These are phyloP conservation scores for Volvox africanus DNA, from an alignment of 139 green algal genomes.

Conservation along the genomic window DNA sequence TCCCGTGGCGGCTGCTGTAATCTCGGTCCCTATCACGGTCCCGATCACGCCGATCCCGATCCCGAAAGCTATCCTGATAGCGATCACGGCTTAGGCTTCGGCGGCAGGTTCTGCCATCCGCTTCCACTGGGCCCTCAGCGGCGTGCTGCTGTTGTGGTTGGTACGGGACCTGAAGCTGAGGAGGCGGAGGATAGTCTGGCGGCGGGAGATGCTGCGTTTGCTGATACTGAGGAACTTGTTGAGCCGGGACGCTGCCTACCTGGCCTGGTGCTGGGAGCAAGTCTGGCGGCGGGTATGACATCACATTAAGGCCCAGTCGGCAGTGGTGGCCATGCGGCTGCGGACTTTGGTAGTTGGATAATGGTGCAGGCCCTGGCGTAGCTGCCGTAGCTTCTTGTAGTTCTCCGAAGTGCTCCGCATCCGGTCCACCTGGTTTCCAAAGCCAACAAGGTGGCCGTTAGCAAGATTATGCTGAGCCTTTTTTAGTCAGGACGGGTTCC, in stretches of 20 bases:
- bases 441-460: conserved; percentile 46
- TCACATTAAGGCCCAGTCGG: neutral
- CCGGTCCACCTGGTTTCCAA: conserved; percentile 31
- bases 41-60: conserved; percentile 1
- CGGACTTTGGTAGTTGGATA: neutral
- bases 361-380: neutral
- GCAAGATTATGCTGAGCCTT: neutral
- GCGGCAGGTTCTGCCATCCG: conserved; percentile 4
- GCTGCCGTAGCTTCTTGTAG: neutral
- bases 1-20: neutral
- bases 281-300: conserved; percentile 9
- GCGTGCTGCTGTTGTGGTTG: conserved; percentile 16
- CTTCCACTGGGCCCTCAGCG: neutral
- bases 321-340: neutral
- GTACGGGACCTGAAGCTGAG: neutral
- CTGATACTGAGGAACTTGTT: neutral
- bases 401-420: conserved; percentile 27
- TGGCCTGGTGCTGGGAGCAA: neutral
- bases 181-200: neutral
- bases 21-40: conserved; percentile 6
- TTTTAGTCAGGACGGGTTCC: neutral
- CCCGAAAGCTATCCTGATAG: neutral
- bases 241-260: neutral
- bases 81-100: conserved; percentile 7
- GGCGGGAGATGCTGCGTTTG: conserved; percentile 19